phyloP scores from a whole-genome alignment of 768 basidiomycete genomes.

The Boletus patriciae region DNA sequence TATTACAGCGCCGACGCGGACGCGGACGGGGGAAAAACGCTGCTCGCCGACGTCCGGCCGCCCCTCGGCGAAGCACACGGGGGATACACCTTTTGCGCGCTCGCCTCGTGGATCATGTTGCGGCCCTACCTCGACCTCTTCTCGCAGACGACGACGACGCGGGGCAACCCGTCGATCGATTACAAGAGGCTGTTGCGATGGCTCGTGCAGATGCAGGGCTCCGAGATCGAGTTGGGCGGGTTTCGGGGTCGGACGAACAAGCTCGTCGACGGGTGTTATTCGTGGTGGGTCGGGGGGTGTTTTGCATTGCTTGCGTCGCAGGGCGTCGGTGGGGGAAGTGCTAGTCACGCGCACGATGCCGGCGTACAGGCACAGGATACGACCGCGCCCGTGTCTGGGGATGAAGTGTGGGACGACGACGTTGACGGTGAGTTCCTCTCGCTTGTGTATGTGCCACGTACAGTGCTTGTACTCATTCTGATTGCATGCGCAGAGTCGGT shows the following conservation, averaged over 20 bases:
- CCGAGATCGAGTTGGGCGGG: conserved; percentile 81
- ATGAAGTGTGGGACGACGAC: conserved; percentile 69
- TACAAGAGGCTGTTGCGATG: conserved; percentile 66
- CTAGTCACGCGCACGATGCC: background rate
- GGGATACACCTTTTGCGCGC: conserved; percentile 93
- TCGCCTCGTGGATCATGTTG: conserved; percentile 81
- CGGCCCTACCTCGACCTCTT: conserved; percentile 47
- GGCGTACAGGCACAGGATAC: background rate
- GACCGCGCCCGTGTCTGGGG: conserved; percentile 12
- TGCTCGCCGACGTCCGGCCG: conserved; percentile 55
- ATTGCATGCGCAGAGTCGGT: conserved; percentile 50
- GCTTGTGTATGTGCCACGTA: background rate
- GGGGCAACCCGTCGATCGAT: conserved; percentile 48
- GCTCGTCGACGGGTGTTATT: conserved; percentile 98
- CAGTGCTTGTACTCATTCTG: background rate
- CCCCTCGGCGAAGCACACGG: conserved; percentile 95
- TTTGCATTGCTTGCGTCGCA: conserved; percentile 74
- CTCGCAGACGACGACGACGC: background rate
- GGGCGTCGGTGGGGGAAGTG: conserved; percentile 36
- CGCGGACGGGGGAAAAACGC: conserved; percentile 12
- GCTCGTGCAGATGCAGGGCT: conserved; percentile 84
- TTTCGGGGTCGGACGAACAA: conserved; percentile 95
- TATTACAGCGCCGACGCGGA: conserved; percentile 43
- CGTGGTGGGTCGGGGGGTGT: conserved; percentile 98
- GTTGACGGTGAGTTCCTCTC: conserved; percentile 52